Conservation (phyloP, 208 protist genomes). For the Blastocrithidia nonstop region DNA sequence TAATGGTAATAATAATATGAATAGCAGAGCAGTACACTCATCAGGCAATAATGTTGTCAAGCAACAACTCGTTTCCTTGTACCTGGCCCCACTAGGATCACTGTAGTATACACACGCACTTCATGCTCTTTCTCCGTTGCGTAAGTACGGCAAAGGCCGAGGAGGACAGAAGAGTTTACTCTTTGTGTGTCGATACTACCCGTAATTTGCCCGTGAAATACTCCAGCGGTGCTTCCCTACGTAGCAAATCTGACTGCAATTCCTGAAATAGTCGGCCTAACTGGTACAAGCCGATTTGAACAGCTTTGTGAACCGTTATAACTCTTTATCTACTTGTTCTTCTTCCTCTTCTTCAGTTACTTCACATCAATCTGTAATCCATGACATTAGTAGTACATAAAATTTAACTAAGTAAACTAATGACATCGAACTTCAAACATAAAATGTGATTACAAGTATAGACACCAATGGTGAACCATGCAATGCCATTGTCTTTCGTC, state of each 20-base stretch:
- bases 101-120: constrained; percentile 14
- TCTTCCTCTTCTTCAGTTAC: too few relatives aligned
- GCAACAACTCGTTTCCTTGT: constrained; percentile 13
- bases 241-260: constrained; percentile 18
- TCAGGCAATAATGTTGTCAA: constrained; percentile 2
- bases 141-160: constrained; percentile 29
- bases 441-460: too few relatives aligned
- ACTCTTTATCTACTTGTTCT: too few relatives aligned
- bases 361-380: too few relatives aligned
- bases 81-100: constrained; percentile 20
- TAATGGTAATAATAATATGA: too few relatives aligned
- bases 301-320: constrained; percentile 7
- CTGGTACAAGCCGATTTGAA: constrained; percentile 15
- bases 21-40: constrained; percentile 6
- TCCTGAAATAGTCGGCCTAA: constrained; percentile 17
- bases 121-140: constrained; percentile 10
- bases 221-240: constrained; percentile 29
- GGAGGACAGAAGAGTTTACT: constrained; percentile 22
- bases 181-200: constrained; percentile 20
- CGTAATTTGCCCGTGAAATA: constrained; percentile 22
- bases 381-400: too few relatives aligned
- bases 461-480: too few relatives aligned
- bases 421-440: too few relatives aligned
- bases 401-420: too few relatives aligned
- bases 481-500: too few relatives aligned